phyloP scores from a whole-genome alignment of 768 basidiomycete genomes.

The Hortiboletus flavorubellus region DNA sequence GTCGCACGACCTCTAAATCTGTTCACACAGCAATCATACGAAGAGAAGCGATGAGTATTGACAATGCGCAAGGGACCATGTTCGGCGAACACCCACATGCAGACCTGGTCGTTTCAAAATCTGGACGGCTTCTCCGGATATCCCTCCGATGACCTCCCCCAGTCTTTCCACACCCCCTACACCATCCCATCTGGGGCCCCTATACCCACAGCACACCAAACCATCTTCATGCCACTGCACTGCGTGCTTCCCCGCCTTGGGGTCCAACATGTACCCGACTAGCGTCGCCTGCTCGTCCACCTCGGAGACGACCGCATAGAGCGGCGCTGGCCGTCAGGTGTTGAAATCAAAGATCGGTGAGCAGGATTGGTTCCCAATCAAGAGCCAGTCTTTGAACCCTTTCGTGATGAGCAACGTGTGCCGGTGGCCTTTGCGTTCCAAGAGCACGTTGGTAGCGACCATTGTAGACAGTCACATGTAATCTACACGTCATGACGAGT shows the following conservation, averaged over 20 bases:
- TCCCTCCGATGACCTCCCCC: conserved; percentile 73
- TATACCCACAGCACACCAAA: conserved; percentile 60
- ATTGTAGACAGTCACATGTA: conserved; percentile 92
- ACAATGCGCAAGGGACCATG: not conserved
- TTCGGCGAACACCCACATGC: not conserved
- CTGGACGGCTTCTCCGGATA: conserved; percentile 88
- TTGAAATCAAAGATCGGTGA: conserved; percentile 95
- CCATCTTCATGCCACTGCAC: conserved; percentile 75
- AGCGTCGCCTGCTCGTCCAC: conserved; percentile 92
- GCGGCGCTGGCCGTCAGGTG: conserved; percentile 69
- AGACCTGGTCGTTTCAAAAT: conserved; percentile 70
- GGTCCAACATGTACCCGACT: conserved; percentile 90
- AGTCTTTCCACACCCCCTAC: conserved; percentile 72
- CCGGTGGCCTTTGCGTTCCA: conserved; percentile 91
- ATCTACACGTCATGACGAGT: conserved; percentile 42
- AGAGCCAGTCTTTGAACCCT: conserved; percentile 87
- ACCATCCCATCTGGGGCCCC: conserved; percentile 77
- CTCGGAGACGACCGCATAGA: conserved; percentile 66
- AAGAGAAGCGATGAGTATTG: not conserved
- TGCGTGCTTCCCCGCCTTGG: conserved; percentile 69
- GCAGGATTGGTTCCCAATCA: conserved; percentile 93
- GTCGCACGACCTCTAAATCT: conserved; percentile 54
- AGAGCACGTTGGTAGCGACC: conserved; percentile 92
- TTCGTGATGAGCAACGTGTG: conserved; percentile 90
- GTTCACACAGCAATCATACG: not conserved